phyloP scores from a whole-genome alignment of 495 filamentous ascomycete genomes.

The Podospora fimiseda region DNA sequence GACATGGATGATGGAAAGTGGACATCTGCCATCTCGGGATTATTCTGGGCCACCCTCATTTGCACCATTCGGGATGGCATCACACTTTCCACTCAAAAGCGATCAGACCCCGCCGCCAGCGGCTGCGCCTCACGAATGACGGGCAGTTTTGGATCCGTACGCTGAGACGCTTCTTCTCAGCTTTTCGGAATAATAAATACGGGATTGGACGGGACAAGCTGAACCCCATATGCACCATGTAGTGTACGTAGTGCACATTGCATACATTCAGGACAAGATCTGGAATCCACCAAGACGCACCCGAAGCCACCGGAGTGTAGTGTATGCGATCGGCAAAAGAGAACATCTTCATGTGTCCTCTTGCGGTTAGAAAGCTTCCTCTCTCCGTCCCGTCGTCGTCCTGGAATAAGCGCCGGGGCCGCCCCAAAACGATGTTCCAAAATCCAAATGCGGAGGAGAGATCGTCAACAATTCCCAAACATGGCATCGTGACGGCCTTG shows the following conservation, averaged over 20 bases:
- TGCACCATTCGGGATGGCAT: neutral
- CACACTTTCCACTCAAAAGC: conserved; percentile 3
- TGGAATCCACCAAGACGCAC: neutral
- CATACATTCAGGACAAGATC: neutral
- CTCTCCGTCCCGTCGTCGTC: too few species aligned
- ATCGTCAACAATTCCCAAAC: neutral
- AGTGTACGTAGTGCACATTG: neutral
- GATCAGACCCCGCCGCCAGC: conserved; percentile 11
- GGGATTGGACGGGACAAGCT: neutral
- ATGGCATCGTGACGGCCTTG: conserved; percentile 1
- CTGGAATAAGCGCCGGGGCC: neutral
- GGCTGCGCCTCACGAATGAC: conserved; percentile 11
- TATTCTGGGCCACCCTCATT: too few species aligned
- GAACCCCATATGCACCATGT: neutral
- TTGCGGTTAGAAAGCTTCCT: too few species aligned
- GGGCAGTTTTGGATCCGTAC: conserved; percentile 9
- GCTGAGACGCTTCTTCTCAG: neutral
- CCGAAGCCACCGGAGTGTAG: too few species aligned
- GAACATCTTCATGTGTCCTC: too few species aligned
- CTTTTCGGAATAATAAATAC: neutral
- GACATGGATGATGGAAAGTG: too few species aligned
- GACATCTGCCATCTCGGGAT: too few species aligned
- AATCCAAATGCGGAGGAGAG: neutral
- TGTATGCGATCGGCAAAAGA: too few species aligned
- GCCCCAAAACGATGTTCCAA: neutral